Conservation (phyloP, 306 rosid genomes). For the Cicer yamashitae region DNA sequence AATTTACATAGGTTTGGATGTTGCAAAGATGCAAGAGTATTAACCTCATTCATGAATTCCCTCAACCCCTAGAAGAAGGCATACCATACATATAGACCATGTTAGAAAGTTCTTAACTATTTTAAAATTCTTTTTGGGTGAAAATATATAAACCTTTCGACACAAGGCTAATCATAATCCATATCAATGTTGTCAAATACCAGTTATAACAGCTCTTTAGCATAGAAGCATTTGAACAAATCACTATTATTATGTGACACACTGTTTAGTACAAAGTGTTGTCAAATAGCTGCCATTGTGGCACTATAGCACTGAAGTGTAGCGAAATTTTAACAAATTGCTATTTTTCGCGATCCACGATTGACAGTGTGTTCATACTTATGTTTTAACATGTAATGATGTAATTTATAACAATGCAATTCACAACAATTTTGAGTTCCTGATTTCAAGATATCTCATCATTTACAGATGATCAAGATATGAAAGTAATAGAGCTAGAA, state of each 20-base stretch:
- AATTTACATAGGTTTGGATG: slow-evolving; percentile 92
- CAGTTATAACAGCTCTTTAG: too few species aligned
- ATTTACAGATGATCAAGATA: background rate
- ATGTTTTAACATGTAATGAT: background rate
- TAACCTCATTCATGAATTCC: slow-evolving; percentile 80
- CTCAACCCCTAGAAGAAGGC: slow-evolving; percentile 66
- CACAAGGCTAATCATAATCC: background rate
- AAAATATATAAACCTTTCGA: background rate
- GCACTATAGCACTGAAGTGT: too few species aligned
- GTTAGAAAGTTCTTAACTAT: background rate
- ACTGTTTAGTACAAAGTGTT: too few species aligned
- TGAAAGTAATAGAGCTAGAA: slow-evolving; percentile 20
- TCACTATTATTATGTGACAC: too few species aligned
- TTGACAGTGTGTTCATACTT: background rate
- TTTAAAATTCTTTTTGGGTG: background rate
- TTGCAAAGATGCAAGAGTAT: slow-evolving; percentile 73
- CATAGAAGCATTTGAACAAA: too few species aligned
- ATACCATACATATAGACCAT: background rate
- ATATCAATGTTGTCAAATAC: too few species aligned
- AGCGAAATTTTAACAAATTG: too few species aligned
- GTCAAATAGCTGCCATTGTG: too few species aligned
- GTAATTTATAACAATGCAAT: background rate
- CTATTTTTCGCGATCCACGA: too few species aligned
- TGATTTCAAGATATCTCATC: background rate
- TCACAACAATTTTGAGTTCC: background rate